These are phyloP conservation scores for Martensiomyces pterosporus DNA, from an alignment of 192 early-diverging fungal species.

Conservation along the genomic window DNA sequence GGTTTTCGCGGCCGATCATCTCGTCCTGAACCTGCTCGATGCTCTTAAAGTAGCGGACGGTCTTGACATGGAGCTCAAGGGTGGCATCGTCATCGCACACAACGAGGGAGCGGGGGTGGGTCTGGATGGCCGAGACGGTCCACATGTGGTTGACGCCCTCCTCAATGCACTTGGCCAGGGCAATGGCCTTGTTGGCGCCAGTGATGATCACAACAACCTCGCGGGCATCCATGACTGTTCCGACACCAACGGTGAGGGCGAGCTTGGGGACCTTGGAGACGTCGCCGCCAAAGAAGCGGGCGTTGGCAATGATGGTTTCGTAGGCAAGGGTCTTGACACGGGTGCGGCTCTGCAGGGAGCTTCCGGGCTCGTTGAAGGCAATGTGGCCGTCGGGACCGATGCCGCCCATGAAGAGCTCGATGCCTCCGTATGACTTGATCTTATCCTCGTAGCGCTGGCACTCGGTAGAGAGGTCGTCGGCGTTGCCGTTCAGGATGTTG, in stretches of 20 bases:
- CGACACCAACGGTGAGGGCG: slow-evolving; percentile 83
- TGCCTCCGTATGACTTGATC: slow-evolving; percentile 74
- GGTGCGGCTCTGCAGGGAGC: slow-evolving; percentile 74
- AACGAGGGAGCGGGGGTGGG: slow-evolving; percentile 74
- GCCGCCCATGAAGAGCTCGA: slow-evolving; percentile 85
- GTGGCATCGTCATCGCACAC: slow-evolving; percentile 88
- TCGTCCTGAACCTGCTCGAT: slow-evolving; percentile 80
- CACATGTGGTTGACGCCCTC: slow-evolving; percentile 87
- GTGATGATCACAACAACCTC: slow-evolving; percentile 84
- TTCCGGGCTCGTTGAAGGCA: slow-evolving; percentile 89
- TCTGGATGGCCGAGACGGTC: slow-evolving; percentile 82
- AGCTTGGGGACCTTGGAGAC: slow-evolving; percentile 81
- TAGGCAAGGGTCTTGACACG: slow-evolving; percentile 85
- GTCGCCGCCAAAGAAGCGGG: slow-evolving; percentile 81
- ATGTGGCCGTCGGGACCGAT: slow-evolving; percentile 91
- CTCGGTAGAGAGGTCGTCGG: slow-evolving; percentile 72
- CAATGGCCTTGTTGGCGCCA: slow-evolving; percentile 79
- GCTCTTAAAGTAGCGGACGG: slow-evolving; percentile 83
- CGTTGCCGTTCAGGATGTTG: slow-evolving; percentile 83
- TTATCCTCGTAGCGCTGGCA: slow-evolving; percentile 76
- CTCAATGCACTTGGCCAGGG: slow-evolving; percentile 79
- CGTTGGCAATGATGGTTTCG: slow-evolving; percentile 83
- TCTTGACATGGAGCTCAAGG: slow-evolving; percentile 84
- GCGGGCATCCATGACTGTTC: slow-evolving; percentile 83
- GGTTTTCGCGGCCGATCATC: slow-evolving; percentile 67